These are phyloP conservation scores for Coniochaeta prunicola DNA, from an alignment of 2,329 filamentous ascomycete genomes.

Conservation along the genomic window DNA sequence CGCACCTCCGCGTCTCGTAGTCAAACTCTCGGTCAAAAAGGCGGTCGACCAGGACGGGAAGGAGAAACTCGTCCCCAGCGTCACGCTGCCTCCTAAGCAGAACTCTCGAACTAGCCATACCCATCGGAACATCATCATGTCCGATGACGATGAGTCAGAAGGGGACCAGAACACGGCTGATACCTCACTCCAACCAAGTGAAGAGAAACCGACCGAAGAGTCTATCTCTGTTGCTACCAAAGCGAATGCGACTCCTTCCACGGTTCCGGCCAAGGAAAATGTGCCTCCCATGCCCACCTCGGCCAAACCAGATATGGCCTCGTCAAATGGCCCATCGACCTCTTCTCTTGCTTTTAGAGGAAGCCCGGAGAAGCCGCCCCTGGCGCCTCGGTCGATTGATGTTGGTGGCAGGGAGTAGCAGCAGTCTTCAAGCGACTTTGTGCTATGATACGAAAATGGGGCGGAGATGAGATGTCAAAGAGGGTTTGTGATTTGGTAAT, in stretches of 20 bases:
- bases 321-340: constrained; percentile 22
- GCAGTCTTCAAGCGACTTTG: neutral
- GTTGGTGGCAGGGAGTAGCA: constrained; percentile 14
- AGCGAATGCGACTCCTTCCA: constrained; percentile 5
- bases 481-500: neutral
- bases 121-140: constrained; percentile 15
- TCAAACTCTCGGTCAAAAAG: constrained; percentile 58
- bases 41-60: constrained; percentile 27
- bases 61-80: constrained; percentile 20
- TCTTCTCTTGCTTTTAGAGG: constrained; percentile 53
- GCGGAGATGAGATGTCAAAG: neutral
- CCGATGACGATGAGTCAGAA: constrained; percentile 15
- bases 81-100: constrained; percentile 8
- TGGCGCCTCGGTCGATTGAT: constrained; percentile 22
- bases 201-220: constrained; percentile 20
- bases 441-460: neutral
- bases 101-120: constrained; percentile 7
- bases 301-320: constrained; percentile 19
- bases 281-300: constrained; percentile 8
- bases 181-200: constrained; percentile 5
- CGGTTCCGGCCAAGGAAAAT: neutral
- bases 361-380: constrained; percentile 50
- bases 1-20: constrained; percentile 46
- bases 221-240: constrained; percentile 20
- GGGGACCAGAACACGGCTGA: constrained; percentile 1